Evolutionary conservation across 306 rosid species (phyloP), one percentile per base, ranked within the genome.

Genomic region (Biancaea sappan): DNA sequence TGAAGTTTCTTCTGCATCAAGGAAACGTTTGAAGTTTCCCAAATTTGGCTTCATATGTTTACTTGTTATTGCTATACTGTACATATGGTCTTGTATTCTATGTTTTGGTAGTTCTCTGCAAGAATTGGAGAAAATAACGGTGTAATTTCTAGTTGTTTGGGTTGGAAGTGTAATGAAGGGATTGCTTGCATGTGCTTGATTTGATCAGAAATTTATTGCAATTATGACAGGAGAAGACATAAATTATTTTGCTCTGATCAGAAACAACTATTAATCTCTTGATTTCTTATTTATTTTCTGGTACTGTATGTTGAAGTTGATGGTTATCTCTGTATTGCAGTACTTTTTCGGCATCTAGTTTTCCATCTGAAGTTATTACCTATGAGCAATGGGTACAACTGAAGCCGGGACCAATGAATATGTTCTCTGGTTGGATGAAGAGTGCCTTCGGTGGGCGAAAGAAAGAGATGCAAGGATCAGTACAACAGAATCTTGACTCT

Each of bases 291-390:
- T 29, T 46, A 9, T 29, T 73, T 71, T 50, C 61, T 71, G 52
- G 37, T 10, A 41, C 44, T 66, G 7, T 29, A 21, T 66, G 77
- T 19, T 72, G 47, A 60, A 46, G 40, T 66, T 82, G 24, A 24
- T 29, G 2, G n/a, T 61, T 32, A 44, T 38, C 13, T 72, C 18
- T 65, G 3, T 69, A 34, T 78, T 87, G 79, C 73, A 94, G 98
- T 67, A 40, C 79, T 71, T 38, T 91, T 82, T 84, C 80, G 43
- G 72, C 84, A 7, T 66, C 80, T 79, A 2, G 69, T 81, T 90
- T 91, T 76, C 89, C 97, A 40, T 69, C 91, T 47, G 98, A 94
- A 79, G 93, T 94, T 67, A 74, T 91, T 68, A 74, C 90, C 48
- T 71, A 90, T 73, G 95, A 94, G 31, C 88, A 90, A 78, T 90